These are phyloP conservation scores for Kregervanrija delftensis DNA, from an alignment of 805 yeast species.

Conservation along the genomic window DNA sequence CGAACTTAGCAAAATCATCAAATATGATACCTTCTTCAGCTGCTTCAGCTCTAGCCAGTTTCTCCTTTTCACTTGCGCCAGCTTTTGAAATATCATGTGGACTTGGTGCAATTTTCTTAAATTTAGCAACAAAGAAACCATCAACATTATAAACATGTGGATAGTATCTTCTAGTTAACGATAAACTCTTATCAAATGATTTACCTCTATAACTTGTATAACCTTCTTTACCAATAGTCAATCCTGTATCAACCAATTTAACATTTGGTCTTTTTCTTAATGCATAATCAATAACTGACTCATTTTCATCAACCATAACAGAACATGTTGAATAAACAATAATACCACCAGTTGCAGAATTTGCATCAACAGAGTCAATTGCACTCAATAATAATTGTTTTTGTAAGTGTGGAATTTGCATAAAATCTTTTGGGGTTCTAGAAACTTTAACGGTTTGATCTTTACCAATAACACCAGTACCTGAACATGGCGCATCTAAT, in stretches of 20 bases:
- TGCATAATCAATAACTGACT: slow-evolving; percentile 97
- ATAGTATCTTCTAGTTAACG: slow-evolving; percentile 87
- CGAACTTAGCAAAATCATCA: slow-evolving; percentile 81
- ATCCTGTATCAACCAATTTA: slow-evolving; percentile 84
- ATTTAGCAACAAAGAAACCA: slow-evolving; percentile 96
- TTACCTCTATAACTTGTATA: slow-evolving; percentile 92
- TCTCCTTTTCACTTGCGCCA: slow-evolving; percentile 83
- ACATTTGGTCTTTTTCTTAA: slow-evolving; percentile 94
- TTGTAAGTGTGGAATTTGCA: slow-evolving; percentile 94
- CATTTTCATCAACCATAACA: slow-evolving; percentile 96
- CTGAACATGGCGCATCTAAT: slow-evolving; percentile 98
- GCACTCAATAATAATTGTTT: slow-evolving; percentile 91
- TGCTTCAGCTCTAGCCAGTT: slow-evolving; percentile 72
- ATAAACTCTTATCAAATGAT: slow-evolving; percentile 69
- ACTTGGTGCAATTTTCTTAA: slow-evolving; percentile 83
- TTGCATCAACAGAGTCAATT: slow-evolving; percentile 93
- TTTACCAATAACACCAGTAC: slow-evolving; percentile 98
- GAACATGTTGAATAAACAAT: slow-evolving; percentile 98
- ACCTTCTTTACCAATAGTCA: slow-evolving; percentile 93
- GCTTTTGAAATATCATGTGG: slow-evolving; percentile 81
- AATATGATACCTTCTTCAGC: slow-evolving; percentile 72
- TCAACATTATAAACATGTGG: slow-evolving; percentile 99
- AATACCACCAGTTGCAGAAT: slow-evolving; percentile 85
- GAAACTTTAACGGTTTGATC: slow-evolving; percentile 91
- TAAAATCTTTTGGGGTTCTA: slow-evolving; percentile 93